phyloP scores from a whole-genome alignment of 1,139 yeast genomes.

The Petasospora rhodanensis region DNA sequence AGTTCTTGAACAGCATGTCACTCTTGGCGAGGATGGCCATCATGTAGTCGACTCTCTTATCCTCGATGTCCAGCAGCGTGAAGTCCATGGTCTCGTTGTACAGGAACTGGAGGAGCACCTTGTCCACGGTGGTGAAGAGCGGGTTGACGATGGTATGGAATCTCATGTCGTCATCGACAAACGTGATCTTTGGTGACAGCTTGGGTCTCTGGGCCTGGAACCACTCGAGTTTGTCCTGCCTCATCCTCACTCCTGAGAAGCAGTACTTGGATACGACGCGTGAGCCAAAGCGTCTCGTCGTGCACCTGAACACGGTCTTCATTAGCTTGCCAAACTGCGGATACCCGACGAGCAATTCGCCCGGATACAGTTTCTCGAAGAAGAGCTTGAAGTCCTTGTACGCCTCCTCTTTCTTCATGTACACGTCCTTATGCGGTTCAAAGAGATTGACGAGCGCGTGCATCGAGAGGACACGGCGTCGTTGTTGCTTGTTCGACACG shows the following conservation, averaged over 20 bases:
- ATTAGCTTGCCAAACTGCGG: conserved; percentile 21
- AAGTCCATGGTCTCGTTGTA: conserved; percentile 7
- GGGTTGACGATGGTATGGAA: conserved; percentile 9
- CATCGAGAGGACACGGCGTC: conserved; percentile 13
- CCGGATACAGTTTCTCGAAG: conserved; percentile 7
- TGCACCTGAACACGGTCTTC: conserved; percentile 7
- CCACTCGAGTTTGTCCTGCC: conserved; percentile 4
- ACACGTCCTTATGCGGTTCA: conserved; percentile 1
- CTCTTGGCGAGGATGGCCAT: conserved; percentile 8
- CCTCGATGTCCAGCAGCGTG: conserved; percentile 1
- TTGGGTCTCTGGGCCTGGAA: conserved; percentile 3
- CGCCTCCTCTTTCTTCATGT: conserved; percentile 12
- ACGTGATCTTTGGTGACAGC: neutral
- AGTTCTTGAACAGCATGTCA: conserved; percentile 10
- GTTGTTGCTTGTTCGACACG: neutral
- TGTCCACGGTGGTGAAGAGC: conserved; percentile 5
- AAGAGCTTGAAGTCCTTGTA: conserved; percentile 13
- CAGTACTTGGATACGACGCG: conserved; percentile 15
- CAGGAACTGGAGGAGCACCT: conserved; percentile 6
- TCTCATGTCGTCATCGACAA: conserved; percentile 7
- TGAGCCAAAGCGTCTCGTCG: conserved; percentile 18
- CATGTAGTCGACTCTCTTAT: conserved; percentile 2
- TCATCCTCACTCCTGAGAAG: conserved; percentile 11
- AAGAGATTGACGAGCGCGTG: conserved; percentile 10
- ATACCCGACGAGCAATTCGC: conserved; percentile 1